Evolutionary conservation across 176 grass and related monocot genomes (phyloP).

Genomic region (Phoenix roebelenii): DNA sequence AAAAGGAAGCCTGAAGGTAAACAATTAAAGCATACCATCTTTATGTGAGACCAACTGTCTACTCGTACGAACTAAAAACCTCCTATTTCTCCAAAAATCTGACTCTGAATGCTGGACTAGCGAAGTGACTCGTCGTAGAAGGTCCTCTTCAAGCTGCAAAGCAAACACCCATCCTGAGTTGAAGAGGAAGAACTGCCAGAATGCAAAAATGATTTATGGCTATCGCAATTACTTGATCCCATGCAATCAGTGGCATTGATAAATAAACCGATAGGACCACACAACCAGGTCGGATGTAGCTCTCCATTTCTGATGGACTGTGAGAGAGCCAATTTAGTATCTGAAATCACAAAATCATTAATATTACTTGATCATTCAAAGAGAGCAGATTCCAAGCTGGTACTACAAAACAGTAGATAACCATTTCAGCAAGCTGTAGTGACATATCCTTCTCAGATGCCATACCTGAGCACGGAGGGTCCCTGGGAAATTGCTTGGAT

Average conservation of each 20-base stretch:
- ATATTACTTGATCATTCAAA: not conserved
- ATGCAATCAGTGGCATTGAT: conserved; percentile 68
- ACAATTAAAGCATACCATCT: conserved; percentile 42
- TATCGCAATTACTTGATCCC: conserved; percentile 62
- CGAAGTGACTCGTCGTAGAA: conserved; percentile 51
- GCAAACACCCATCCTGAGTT: not conserved
- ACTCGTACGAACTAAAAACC: conserved; percentile 86
- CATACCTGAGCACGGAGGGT: conserved; percentile 67
- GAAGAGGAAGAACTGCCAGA: not conserved
- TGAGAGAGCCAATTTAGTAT: conserved; percentile 89
- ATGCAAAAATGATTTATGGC: conserved; percentile 2
- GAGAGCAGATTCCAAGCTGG: not conserved
- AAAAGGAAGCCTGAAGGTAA: conserved; percentile 1
- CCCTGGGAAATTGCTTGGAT: conserved; percentile 71
- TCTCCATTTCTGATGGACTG: conserved; percentile 92
- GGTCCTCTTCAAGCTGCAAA: conserved; percentile 81
- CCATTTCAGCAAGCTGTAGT: not conserved
- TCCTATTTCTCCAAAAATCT: conserved; percentile 88
- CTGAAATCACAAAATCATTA: conserved; percentile 26
- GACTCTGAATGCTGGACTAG: conserved; percentile 57
- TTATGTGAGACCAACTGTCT: conserved; percentile 80
- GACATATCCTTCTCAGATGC: not conserved
- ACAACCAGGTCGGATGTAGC: conserved; percentile 90
- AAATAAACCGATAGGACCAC: conserved; percentile 82
- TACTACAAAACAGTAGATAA: conserved; percentile 2